Conservation (phyloP, 2,329 filamentous ascomycete genomes). For the Monilinia laxa region DNA sequence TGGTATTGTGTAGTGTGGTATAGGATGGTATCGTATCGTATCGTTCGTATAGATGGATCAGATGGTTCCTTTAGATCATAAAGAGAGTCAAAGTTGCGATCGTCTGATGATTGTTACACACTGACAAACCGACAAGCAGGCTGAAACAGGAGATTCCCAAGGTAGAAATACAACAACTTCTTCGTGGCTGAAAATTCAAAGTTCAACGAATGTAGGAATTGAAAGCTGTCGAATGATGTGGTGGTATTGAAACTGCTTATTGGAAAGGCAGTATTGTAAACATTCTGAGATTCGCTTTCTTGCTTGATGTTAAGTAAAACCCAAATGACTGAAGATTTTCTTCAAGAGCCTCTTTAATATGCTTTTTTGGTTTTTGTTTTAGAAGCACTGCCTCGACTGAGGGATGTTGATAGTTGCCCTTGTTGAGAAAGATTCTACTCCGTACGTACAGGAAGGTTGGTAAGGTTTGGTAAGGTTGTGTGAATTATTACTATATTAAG, state of each 20-base stretch:
- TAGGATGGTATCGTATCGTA: background rate
- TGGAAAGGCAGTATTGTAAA: no score
- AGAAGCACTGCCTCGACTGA: conserved; percentile 12
- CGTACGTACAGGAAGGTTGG: no score
- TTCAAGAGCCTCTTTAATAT: background rate
- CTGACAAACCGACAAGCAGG: background rate
- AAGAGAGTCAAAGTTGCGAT: conserved; percentile 12
- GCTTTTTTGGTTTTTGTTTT: background rate
- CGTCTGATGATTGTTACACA: conserved; percentile 6
- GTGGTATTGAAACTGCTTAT: background rate
- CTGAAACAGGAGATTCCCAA: conserved; percentile 22
- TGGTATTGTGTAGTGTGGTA: background rate
- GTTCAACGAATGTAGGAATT: conserved; percentile 15
- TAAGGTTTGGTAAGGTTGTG: no score
- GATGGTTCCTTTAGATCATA: background rate
- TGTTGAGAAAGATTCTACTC: no score
- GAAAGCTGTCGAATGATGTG: background rate
- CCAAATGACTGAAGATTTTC: background rate
- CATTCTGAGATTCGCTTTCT: background rate
- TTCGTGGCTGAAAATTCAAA: conserved; percentile 7
- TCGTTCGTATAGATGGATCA: background rate
- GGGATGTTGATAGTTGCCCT: no score
- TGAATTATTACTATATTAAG: no score
- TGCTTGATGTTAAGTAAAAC: background rate
- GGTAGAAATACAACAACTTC: conserved; percentile 7